Conservation (phyloP, 257 asterid species). For the Cruciata laevipes region DNA sequence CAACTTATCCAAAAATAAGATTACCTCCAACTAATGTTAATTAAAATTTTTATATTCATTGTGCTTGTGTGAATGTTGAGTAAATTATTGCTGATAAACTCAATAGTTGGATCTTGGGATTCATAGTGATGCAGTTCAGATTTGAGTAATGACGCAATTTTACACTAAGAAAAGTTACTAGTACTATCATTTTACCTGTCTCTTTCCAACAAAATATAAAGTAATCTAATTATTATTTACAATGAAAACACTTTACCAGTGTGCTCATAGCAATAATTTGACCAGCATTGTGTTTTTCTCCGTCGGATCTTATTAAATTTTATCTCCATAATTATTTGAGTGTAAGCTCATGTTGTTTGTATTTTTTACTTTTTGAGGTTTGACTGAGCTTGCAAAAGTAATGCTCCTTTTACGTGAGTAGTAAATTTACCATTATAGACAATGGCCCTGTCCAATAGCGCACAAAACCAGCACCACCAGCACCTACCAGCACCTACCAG, state of each 20-base stretch:
- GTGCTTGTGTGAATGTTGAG: not conserved
- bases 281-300: not conserved
- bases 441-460: too few relatives aligned
- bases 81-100: not conserved
- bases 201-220: not conserved
- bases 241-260: not conserved
- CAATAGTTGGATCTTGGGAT: not conserved
- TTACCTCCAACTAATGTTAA: too few relatives aligned
- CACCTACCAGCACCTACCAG: too few relatives aligned
- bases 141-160: not conserved
- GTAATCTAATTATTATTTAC: not conserved
- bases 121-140: not conserved
- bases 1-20: too few relatives aligned
- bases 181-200: not conserved
- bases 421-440: not conserved
- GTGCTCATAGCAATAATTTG: constrained; percentile 5
- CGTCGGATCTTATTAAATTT: not conserved
- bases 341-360: not conserved
- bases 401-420: not conserved
- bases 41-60: too few relatives aligned
- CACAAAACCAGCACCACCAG: too few relatives aligned
- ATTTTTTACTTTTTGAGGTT: not conserved
- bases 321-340: not conserved
- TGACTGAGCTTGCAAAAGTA: not conserved
- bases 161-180: not conserved